A percentile compares a stretch with the other conserved stretches of the same genome.
phyloP scores from a whole-genome alignment of 768 basidiomycete genomes.

The Naganishia kalamii region DNA sequence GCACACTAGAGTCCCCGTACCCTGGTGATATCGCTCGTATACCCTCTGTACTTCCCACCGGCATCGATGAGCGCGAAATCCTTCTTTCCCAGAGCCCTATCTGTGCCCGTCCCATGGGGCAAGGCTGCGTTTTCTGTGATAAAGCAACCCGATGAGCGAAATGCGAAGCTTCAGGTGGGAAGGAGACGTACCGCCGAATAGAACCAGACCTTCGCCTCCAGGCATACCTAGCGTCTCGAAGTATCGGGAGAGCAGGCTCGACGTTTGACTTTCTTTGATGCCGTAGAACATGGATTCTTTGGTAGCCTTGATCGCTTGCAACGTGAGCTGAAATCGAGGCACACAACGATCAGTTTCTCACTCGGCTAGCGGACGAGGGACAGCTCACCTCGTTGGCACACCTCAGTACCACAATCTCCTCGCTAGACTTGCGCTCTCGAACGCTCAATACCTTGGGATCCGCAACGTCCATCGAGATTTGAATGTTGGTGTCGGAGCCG shows the following conservation, averaged over 20 bases:
- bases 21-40: conserved; percentile 70
- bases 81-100: conserved; percentile 54
- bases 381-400: conserved; percentile 69
- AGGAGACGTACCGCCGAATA: conserved; percentile 66
- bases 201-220: conserved; percentile 58
- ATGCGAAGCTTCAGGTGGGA: not conserved
- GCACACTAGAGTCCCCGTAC: conserved; percentile 48
- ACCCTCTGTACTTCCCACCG: conserved; percentile 65
- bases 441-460: conserved; percentile 57
- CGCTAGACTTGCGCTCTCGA: conserved; percentile 65
- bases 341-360: conserved; percentile 5
- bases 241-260: conserved; percentile 56
- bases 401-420: conserved; percentile 65
- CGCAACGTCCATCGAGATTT: conserved; percentile 51
- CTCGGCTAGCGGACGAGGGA: not conserved
- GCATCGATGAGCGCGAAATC: conserved; percentile 74
- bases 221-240: conserved; percentile 58
- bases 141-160: not conserved
- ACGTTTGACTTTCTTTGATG: conserved; percentile 67
- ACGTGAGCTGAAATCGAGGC: conserved; percentile 55
- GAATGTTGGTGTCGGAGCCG: conserved; percentile 43
- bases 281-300: conserved; percentile 60
- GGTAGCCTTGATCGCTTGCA: conserved; percentile 66
- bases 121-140: conserved; percentile 71
- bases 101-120: conserved; percentile 73